These are phyloP conservation scores for Ophiocordyceps robertsii DNA, from an alignment of 2,329 filamentous ascomycete species.

Conservation along the genomic window DNA sequence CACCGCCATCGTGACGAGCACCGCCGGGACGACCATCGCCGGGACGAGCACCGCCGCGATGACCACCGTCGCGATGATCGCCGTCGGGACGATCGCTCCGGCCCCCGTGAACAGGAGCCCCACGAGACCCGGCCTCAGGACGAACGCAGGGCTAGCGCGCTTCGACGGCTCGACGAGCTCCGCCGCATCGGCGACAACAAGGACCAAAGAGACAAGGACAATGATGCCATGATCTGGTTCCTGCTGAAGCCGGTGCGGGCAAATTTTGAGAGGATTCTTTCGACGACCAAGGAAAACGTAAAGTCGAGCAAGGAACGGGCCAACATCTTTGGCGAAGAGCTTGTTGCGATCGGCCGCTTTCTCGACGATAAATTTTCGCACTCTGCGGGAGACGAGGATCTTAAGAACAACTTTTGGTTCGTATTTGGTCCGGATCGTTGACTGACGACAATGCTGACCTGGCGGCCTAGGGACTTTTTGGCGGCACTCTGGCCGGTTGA, in stretches of 20 bases:
- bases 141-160: constrained; percentile 26
- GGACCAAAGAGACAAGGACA: constrained; percentile 30
- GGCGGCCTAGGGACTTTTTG: constrained; percentile 25
- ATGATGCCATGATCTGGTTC: constrained; percentile 33
- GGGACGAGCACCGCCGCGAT: constrained; percentile 11
- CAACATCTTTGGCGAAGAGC: constrained; percentile 44
- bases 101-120: constrained; percentile 10
- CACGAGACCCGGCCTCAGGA: constrained; percentile 18
- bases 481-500: constrained; percentile 33
- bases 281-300: constrained; percentile 48
- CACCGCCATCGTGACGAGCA: constrained; percentile 19
- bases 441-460: constrained; percentile 7
- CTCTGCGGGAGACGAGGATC: constrained; percentile 23
- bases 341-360: constrained; percentile 49
- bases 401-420: constrained; percentile 39
- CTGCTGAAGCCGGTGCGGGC: constrained; percentile 44
- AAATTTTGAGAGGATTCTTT: constrained; percentile 45
- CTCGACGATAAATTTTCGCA: constrained; percentile 34
- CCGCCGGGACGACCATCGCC: constrained; percentile 19
- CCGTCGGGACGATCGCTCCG: constrained; percentile 8
- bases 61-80: constrained; percentile 10
- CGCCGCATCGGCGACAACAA: constrained; percentile 34
- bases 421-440: constrained; percentile 6
- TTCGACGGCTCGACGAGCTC: constrained; percentile 27
- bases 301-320: constrained; percentile 49